Percentiles rank a stretch among this genome's conserved stretches.
These are phyloP conservation scores for Lenzites betulinus DNA, from an alignment of 768 basidiomycete species.

Conservation along the genomic window DNA sequence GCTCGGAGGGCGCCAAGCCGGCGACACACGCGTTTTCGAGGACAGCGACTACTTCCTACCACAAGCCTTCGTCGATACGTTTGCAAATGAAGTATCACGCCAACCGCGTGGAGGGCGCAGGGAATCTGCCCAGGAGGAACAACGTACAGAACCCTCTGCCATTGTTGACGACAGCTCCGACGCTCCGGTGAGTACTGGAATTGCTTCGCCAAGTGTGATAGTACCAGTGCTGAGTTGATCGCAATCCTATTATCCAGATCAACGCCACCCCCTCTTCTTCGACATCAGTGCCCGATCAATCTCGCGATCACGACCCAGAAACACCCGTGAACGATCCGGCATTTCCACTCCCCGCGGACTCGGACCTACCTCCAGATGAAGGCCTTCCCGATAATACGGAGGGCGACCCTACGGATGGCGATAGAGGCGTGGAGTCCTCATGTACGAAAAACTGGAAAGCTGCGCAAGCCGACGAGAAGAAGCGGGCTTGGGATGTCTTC, in stretches of 20 bases:
- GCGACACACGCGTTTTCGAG: slow-evolving; percentile 22
- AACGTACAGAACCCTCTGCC: no score
- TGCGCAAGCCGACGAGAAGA: slow-evolving; percentile 31
- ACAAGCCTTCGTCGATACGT: slow-evolving; percentile 31
- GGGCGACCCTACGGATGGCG: slow-evolving; percentile 17
- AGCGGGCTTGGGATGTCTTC: slow-evolving; percentile 40
- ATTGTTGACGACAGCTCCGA: no score
- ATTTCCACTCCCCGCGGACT: background rate
- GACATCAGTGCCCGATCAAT: no score
- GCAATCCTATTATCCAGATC: no score
- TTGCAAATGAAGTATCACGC: slow-evolving; percentile 33
- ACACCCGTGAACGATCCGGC: no score
- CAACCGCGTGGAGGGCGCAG: no score
- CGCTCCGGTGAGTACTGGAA: no score
- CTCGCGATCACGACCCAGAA: no score
- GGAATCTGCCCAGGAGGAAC: no score
- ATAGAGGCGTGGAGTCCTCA: slow-evolving; percentile 3
- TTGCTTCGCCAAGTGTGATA: no score
- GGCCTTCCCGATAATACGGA: slow-evolving; percentile 11
- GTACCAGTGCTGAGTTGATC: no score
- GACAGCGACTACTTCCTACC: slow-evolving; percentile 33
- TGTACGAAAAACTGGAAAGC: slow-evolving; percentile 39
- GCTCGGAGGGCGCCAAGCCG: slow-evolving; percentile 23
- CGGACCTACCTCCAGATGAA: background rate
- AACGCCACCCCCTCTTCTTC: no score